Evolutionary conservation across 805 yeast species (phyloP).

Genomic region (Suhomyces canberraensis): DNA sequence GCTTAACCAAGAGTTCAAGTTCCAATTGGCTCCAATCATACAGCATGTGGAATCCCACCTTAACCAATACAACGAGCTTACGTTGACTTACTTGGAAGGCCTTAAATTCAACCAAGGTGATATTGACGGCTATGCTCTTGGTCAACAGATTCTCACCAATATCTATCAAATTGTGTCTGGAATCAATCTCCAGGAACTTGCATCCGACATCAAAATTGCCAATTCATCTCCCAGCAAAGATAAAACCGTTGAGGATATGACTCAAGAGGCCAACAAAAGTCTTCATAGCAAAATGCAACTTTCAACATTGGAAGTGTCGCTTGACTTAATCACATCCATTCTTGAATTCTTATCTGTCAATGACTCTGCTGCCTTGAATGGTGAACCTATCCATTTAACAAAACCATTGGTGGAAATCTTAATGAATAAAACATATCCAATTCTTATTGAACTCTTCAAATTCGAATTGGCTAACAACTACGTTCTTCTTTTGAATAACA

Average conservation of each 20-base stretch:
- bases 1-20: constrained; percentile 14
- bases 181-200: constrained; percentile 23
- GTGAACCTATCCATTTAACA: constrained; percentile 16
- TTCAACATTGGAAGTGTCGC: constrained; percentile 62
- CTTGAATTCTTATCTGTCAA: constrained; percentile 53
- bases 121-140: constrained; percentile 10
- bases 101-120: constrained; percentile 42
- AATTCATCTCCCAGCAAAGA: constrained; percentile 26
- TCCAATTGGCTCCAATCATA: constrained; percentile 16
- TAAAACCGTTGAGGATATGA: constrained; percentile 18
- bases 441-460: constrained; percentile 37
- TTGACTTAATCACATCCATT: constrained; percentile 75
- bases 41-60: constrained; percentile 11
- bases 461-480: constrained; percentile 30
- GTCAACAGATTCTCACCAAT: constrained; percentile 16
- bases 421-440: constrained; percentile 19
- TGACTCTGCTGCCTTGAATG: constrained; percentile 12
- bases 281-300: constrained; percentile 48
- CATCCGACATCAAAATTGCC: constrained; percentile 33
- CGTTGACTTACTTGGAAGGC: constrained; percentile 38
- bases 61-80: constrained; percentile 20
- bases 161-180: constrained; percentile 20
- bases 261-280: constrained; percentile 30
- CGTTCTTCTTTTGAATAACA: constrained; percentile 42
- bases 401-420: constrained; percentile 18